A percentile compares a stretch with the other conserved stretches of the same genome.
These are phyloP conservation scores for Xylariaceae sp. DNA, from an alignment of 2,329 filamentous ascomycete genomes.

Conservation along the genomic window DNA sequence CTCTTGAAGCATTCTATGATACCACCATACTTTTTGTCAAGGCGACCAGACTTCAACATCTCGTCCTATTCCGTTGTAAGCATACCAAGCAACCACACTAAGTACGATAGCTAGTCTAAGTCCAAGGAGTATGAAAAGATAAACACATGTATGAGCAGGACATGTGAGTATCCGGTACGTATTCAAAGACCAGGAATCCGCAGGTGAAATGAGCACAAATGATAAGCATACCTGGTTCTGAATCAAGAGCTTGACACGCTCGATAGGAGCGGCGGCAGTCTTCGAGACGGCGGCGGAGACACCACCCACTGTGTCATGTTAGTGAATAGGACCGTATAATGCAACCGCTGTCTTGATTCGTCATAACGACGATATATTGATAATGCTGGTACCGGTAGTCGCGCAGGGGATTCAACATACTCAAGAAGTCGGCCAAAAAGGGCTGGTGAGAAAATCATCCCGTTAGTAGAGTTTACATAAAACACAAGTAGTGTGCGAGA, in stretches of 20 bases:
- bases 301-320: slow-evolving; percentile 82
- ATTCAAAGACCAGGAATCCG: slow-evolving; percentile 7
- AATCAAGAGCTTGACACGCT: slow-evolving; percentile 99
- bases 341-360: slow-evolving; percentile 3
- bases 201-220: slow-evolving; percentile 9
- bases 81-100: neutral
- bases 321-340: slow-evolving; percentile 3
- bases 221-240: slow-evolving; percentile 88
- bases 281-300: slow-evolving; percentile 99
- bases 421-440: slow-evolving; percentile 98
- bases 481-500: neutral
- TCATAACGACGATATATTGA: slow-evolving; percentile 14
- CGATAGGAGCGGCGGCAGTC: slow-evolving; percentile 98
- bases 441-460: slow-evolving; percentile 58
- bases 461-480: slow-evolving; percentile 38
- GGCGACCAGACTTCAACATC: slow-evolving; percentile 98
- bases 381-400: slow-evolving; percentile 7
- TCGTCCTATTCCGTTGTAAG: slow-evolving; percentile 74
- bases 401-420: slow-evolving; percentile 63
- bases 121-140: neutral
- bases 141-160: slow-evolving; percentile 8
- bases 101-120: neutral
- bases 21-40: slow-evolving; percentile 94
- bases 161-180: neutral
- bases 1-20: slow-evolving; percentile 95